These are phyloP conservation scores for Prunella vulgaris DNA, from an alignment of 257 asterid species.

Conservation along the genomic window DNA sequence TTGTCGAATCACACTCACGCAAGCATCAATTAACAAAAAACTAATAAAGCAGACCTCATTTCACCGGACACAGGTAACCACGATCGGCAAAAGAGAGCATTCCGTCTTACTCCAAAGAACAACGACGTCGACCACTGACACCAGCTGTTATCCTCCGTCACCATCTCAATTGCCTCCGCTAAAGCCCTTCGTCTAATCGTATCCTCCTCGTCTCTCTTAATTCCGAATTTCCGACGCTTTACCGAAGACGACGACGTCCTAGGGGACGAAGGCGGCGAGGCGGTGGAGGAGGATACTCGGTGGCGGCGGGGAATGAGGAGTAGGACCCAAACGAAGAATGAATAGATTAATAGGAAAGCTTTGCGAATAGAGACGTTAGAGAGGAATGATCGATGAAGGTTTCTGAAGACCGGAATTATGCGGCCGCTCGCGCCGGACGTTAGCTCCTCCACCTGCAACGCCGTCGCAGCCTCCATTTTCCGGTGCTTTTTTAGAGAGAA, in stretches of 20 bases:
- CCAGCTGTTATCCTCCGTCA: conserved; percentile 30
- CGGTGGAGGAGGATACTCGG: conserved; percentile 36
- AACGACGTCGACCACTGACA: conserved; percentile 69
- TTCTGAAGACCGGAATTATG: conserved; percentile 73
- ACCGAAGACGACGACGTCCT: conserved; percentile 29
- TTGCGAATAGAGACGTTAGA: conserved; percentile 49
- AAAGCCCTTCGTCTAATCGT: conserved; percentile 84
- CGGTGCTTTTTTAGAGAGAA: neutral
- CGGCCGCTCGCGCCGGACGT: conserved; percentile 99
- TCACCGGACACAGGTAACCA: conserved; percentile 83
- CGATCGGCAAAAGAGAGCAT: conserved; percentile 90
- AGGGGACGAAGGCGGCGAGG: conserved; percentile 66
- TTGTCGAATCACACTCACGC: neutral
- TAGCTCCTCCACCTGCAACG: conserved; percentile 73
- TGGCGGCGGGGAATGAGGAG: conserved; percentile 61
- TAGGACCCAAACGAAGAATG: conserved; percentile 73
- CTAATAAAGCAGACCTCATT: conserved; percentile 42
- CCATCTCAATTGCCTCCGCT: conserved; percentile 83
- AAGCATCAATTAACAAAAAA: neutral
- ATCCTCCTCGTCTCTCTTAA: conserved; percentile 90
- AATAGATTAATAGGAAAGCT: conserved; percentile 40
- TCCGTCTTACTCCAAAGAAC: conserved; percentile 65
- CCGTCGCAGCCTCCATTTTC: conserved; percentile 54
- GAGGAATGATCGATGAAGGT: conserved; percentile 56
- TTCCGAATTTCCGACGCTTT: conserved; percentile 50